Evolutionary conservation across 306 rosid genomes (phyloP).

Genomic region (Quercus engelmannii): DNA sequence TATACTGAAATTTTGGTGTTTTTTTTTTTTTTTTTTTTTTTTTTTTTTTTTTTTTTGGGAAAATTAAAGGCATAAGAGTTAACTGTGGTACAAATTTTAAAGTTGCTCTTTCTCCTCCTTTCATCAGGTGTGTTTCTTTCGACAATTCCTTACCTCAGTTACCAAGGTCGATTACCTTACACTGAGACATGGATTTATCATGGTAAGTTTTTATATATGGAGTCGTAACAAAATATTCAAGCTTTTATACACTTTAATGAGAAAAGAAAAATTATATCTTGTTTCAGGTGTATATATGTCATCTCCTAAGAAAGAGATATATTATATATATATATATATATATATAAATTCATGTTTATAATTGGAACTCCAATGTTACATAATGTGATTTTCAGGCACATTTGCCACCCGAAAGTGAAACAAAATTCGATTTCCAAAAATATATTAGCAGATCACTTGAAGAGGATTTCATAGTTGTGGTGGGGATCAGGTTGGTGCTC

Average conservation of each 20-base stretch:
- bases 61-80: not conserved
- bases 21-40: not conserved
- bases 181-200: constrained; percentile 80
- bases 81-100: not conserved
- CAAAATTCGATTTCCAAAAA: constrained; percentile 65
- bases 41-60: not conserved
- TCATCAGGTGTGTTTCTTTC: constrained; percentile 72
- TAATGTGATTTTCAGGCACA: constrained; percentile 62
- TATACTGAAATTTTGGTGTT: not conserved
- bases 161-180: constrained; percentile 68
- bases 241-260: not conserved
- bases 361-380: not conserved
- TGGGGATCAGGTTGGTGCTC: constrained; percentile 63
- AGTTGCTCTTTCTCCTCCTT: not conserved
- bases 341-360: not conserved
- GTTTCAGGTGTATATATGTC: too few relatives aligned
- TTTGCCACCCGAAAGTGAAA: constrained; percentile 56
- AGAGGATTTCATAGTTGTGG: constrained; percentile 78
- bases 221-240: not conserved
- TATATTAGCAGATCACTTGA: constrained; percentile 82
- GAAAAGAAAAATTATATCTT: not conserved
- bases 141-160: constrained; percentile 74
- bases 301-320: not conserved
- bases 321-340: too few relatives aligned
- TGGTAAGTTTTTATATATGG: constrained; percentile 40